These are phyloP conservation scores for Alisma plantagoaquatica DNA, from an alignment of 106 monocot species.

Conservation along the genomic window DNA sequence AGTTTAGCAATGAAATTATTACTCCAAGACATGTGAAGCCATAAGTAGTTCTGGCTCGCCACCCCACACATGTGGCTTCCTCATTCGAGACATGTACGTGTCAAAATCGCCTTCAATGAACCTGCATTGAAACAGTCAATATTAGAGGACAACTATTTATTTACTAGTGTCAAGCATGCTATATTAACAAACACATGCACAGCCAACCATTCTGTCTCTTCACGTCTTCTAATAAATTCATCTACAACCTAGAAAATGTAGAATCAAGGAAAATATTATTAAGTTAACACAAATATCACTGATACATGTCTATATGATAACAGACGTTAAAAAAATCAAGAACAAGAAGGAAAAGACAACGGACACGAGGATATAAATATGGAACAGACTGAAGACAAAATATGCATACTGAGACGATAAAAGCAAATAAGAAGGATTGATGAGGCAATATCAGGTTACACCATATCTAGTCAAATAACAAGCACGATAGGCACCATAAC, in stretches of 20 bases:
- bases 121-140: conserved; percentile 36
- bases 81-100: conserved; percentile 66
- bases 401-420: background rate
- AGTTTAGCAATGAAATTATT: too few relatives aligned
- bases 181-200: too few relatives aligned
- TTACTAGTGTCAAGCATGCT: background rate
- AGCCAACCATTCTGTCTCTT: conserved; percentile 89
- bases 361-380: background rate
- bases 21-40: conserved; percentile 96
- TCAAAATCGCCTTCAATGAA: conserved; percentile 96
- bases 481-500: too few relatives aligned
- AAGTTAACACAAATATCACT: too few relatives aligned
- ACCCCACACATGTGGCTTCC: conserved; percentile 95
- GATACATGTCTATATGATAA: too few relatives aligned
- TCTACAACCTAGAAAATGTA: conserved; percentile 95
- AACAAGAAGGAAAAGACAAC: too few relatives aligned
- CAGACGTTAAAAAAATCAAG: too few relatives aligned
- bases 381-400: conserved; percentile 1
- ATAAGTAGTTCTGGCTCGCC: conserved; percentile 95
- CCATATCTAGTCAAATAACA: too few relatives aligned
- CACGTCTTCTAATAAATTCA: conserved; percentile 81
- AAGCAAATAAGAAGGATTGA: background rate
- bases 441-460: too few relatives aligned
- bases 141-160: too few relatives aligned
- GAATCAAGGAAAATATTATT: too few relatives aligned